These are phyloP conservation scores for Eucalyptus regnans DNA, from an alignment of 345 rosid genomes.

Conservation along the genomic window DNA sequence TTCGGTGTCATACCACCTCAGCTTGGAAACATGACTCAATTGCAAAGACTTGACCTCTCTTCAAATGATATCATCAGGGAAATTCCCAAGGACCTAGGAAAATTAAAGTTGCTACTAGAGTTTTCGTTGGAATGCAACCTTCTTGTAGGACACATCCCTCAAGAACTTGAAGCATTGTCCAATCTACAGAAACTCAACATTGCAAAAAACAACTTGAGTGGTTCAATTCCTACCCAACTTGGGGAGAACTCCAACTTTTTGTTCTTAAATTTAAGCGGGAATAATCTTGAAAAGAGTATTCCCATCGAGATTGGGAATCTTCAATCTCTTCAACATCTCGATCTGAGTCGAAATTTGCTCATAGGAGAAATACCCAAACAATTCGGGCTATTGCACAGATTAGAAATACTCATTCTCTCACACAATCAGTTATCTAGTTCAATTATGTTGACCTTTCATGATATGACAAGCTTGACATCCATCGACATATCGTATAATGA, in stretches of 20 bases:
- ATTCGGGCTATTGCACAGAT: neutral
- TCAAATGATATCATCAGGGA: neutral
- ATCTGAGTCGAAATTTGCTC: neutral
- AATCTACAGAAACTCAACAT: neutral
- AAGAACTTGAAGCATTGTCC: conserved; percentile 1
- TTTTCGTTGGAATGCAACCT: neutral
- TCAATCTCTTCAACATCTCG: neutral
- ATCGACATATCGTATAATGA: conserved; percentile 13
- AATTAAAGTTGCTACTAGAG: neutral
- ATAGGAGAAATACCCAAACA: neutral
- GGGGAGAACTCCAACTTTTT: neutral
- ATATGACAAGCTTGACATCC: neutral
- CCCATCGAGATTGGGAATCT: neutral
- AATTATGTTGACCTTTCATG: neutral
- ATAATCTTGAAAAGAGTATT: neutral
- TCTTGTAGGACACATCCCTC: conserved; percentile 4
- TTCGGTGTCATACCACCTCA: neutral
- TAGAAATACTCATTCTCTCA: neutral
- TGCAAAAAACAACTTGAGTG: conserved; percentile 2
- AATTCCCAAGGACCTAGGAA: conserved; percentile 2
- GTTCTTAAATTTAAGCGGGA: conserved; percentile 14
- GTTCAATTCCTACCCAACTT: neutral
- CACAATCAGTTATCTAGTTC: neutral
- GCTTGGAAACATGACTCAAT: neutral
- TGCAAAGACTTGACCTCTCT: neutral